These are phyloP conservation scores for Polytrichum commune DNA, from an alignment of 225 moss, liverwort and hornwort species.

Conservation along the genomic window DNA sequence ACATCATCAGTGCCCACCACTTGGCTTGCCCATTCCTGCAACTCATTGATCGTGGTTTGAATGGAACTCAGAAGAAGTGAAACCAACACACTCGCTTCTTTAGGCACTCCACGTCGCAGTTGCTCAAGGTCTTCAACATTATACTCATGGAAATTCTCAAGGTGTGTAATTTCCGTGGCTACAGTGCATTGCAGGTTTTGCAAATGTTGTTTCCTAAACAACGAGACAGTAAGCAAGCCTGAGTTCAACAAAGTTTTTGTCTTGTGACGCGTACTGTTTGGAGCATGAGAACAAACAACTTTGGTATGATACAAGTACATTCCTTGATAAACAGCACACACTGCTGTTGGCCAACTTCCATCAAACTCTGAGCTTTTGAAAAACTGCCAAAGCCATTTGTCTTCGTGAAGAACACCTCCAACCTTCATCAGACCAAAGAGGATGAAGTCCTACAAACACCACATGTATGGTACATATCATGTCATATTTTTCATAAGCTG, in stretches of 20 bases:
- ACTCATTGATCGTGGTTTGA: neutral
- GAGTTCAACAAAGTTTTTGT: neutral
- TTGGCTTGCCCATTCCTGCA: neutral
- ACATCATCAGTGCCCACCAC: neutral
- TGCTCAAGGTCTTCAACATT: neutral
- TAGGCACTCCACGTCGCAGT: neutral
- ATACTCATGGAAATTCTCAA: neutral
- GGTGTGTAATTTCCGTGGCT: too few relatives aligned
- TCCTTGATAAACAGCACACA: slow-evolving; percentile 11
- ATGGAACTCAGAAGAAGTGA: neutral
- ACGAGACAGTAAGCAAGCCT: neutral
- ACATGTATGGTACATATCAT: too few relatives aligned
- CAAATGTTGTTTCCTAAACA: slow-evolving; percentile 6
- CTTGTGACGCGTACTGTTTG: neutral
- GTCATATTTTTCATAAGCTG: too few relatives aligned
- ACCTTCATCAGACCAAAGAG: too few relatives aligned
- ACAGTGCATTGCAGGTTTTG: slow-evolving; percentile 2
- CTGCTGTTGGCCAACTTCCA: slow-evolving; percentile 4
- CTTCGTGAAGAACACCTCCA: neutral
- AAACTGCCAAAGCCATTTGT: neutral
- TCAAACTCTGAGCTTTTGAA: slow-evolving; percentile 4
- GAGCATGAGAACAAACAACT: neutral
- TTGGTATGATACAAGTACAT: neutral
- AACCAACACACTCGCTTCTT: neutral
- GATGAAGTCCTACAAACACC: too few relatives aligned